Evolutionary conservation across 345 rosid species (phyloP), one percentile per base, ranked within the genome.

Genomic region (Carallia pectinifolia): DNA sequence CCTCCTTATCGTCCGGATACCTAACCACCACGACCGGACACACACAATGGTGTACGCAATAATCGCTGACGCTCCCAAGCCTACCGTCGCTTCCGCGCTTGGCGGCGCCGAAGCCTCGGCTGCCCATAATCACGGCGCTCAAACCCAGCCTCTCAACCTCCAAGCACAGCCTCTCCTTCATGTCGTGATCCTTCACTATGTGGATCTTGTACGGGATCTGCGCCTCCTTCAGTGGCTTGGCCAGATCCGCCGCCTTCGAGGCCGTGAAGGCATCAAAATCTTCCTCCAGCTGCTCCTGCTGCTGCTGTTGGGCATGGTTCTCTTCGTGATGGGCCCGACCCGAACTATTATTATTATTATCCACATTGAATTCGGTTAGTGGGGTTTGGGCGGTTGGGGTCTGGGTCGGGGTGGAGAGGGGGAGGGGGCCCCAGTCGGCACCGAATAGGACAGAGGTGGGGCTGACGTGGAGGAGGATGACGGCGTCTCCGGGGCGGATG

Each of bases 401-500:
- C 52, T 36, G 66, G n/a, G 74, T 62, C 27, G 58, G 78, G 56
- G 76, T 75, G 18, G 96, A 87, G 19, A 89, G 89, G 1, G 96
- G 88, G 19, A 89, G 89, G 1, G 97, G 97, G 39, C 97, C 99
- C 99, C 99, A 95, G 65, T 95, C 99, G 61, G 99, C 99, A 65
- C 99, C 99, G 76, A 83, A 91, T 62, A 94, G 93, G 50, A 90
- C 93, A 72, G 96, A 90, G 64, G 98, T 94, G 7, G 98, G 95
- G 40, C 95, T 86, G 27, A 94, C 98, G 76, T 94, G 98, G 84
- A 94, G 88, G 65, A 94, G 87, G 77, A 94, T 73, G 76, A 91
- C 97, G 56, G 93, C 95, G 69, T 94, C 98, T 0, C 97, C 98
- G 13, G 92, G 92, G 37, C 98, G 98, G 81, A 90, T 75, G 85